Base-by-base conservation (phyloP, 2,329 filamentous ascomycete genomes). In the Monilinia laxa region DNA sequence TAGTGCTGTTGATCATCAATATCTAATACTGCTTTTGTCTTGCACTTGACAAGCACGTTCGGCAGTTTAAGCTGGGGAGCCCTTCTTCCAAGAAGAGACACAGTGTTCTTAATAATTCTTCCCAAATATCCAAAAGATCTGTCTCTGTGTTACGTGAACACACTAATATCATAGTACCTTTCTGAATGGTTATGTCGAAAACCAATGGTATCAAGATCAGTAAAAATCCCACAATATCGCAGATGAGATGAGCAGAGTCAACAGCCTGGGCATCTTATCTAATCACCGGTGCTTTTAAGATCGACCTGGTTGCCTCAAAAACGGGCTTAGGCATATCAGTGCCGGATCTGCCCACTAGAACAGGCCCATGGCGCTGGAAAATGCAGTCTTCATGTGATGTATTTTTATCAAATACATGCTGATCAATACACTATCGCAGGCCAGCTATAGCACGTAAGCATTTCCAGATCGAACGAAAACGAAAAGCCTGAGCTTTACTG, bases 291-390 rank as follows among this genome's bases (percentile, higher is more conserved):
- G 40, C 31, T 10, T 16, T 18, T 10, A 11, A 35, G 11, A 49
- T 23, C 7, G 14, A 18, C 35, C 20, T 23, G 49, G 20, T 7
- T 35, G 4, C 16, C 18, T 7, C 42, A 28, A 28, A 9, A 31
- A 28, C n/a, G 40, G 53, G 31, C 25, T 31, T 12, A 40, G 47
- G n/a, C 59, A 62, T 54, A 5, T 53, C 35, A 54, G 16, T 62
- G 59, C 59, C 59, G 59, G 18, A 40, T 40, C 49, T 54, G 16
- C 9, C 38, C n/a, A 54, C 31, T 54, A 54, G 16, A 54, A 62
- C 14, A 12, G 23, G 42, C 23, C 23, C n/a, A 51, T 20, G 38
- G 31, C 40, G 11, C 9, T 31, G 14, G 14, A 38, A 23, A 14
- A 28, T 58, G 28, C 7, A 23, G 55, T 3, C 38, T 45, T 45